phyloP scores from a whole-genome alignment of 345 rosid species.

The Capsella bursapastoris region DNA sequence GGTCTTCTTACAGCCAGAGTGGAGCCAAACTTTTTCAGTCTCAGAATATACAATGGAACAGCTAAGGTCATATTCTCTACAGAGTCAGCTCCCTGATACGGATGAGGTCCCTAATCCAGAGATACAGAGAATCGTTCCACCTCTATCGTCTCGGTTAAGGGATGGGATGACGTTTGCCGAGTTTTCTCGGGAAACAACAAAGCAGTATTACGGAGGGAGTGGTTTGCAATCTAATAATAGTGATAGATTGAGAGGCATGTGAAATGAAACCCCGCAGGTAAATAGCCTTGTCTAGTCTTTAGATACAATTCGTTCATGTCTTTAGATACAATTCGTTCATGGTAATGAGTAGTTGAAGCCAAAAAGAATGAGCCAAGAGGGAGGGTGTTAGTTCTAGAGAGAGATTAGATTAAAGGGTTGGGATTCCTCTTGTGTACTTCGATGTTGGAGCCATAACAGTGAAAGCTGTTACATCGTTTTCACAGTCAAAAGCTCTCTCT shows the following conservation, averaged over 20 bases:
- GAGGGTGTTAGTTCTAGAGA: constrained; percentile 19
- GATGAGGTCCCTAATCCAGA: constrained; percentile 36
- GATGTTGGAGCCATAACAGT: constrained; percentile 44
- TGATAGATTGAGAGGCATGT: constrained; percentile 34
- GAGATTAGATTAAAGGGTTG: constrained; percentile 32
- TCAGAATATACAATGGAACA: constrained; percentile 50
- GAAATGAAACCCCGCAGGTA: background rate
- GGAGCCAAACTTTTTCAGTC: constrained; percentile 72
- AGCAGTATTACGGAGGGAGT: constrained; percentile 81
- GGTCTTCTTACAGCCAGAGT: constrained; percentile 79
- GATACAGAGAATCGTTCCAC: constrained; percentile 64
- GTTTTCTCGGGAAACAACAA: constrained; percentile 81
- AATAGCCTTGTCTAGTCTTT: constrained; percentile 13
- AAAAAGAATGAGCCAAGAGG: constrained; percentile 30
- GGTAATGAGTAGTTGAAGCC: constrained; percentile 10
- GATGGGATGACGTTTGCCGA: constrained; percentile 94
- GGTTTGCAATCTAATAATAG: constrained; percentile 73
- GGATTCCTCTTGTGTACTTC: constrained; percentile 35
- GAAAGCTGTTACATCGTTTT: constrained; percentile 40
- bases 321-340: constrained; percentile 11
- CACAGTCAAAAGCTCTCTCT: constrained; percentile 43
- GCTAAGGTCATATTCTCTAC: constrained; percentile 22
- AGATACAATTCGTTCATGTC: constrained; percentile 10
- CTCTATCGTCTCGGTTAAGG: constrained; percentile 68
- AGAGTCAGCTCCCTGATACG: constrained; percentile 28